Base-by-base conservation (phyloP, 495 filamentous ascomycete genomes). In the Penicillium subrubescens region DNA sequence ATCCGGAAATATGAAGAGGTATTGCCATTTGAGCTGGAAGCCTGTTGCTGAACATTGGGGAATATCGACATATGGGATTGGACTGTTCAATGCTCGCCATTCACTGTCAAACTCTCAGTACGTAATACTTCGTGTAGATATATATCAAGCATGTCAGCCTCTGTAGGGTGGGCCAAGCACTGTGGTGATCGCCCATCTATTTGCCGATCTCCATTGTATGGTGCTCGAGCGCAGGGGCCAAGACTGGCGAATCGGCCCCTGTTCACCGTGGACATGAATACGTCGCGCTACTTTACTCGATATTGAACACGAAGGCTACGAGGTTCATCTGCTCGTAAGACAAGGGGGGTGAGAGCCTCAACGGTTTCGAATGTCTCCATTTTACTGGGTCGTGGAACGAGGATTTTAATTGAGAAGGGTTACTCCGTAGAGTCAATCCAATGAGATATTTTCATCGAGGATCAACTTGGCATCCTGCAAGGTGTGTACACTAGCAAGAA, bases 151-250 rank as follows among this genome's bases (percentile, higher is more conserved):
- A 19, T 21, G 43, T 46, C 19, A 21, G 43, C 43, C 19, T 19
- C 19, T 11, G 43, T 3, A 25, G 10, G 7, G 44, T 19, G 44
- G 37, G 15, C 14, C 37, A 41, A 60, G n/a, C 34, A 14, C 48
- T 29, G 62, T 25, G 52, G 48, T 56, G 62, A 61, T 61, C 57
- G 39, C 29, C 63, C n/a, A 15, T 23, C 33, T 21, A 23, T 19
- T 27, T 23, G 63, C 56, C 63, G 63, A 65, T 65, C 63, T n/a
- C 55, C 55, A 23, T 44, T 23, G 6, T 29, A 27, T 8, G 21
- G 55, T 31, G 37, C 37, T 58, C 55, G 55, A 57, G 37, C 37
- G 39, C 23, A 58, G 56, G 56, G 37, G 25, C 25, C 48, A 31
- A 31, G 0, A 52, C 31, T 31, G 25, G 48, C 48, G 10, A 27